Base-by-base conservation (phyloP, 169 alveolate species). In the Plasmodium adleri region DNA sequence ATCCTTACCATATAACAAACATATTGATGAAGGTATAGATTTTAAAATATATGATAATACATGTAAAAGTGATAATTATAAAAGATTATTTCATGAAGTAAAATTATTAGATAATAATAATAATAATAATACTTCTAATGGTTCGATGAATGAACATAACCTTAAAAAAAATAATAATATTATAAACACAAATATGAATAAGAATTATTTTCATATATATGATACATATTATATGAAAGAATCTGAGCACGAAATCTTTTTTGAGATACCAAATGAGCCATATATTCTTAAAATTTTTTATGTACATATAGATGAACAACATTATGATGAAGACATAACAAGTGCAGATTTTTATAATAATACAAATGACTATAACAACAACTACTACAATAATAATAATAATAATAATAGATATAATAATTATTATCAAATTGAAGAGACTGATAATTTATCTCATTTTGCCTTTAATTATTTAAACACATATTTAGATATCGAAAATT, bases 241-340 rank as follows among this genome's bases (percentile, higher is more conserved):
- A 7, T 26, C 12, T n/a, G 28, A 12, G 22, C 78, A 78, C 9
- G 89, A 66, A 66, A 71, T 78, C 13, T 78, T 66, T 59, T 78
- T 78, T 78, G 54, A 75, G 8, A 64, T 78, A 8, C 78, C 75
- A 8, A 17, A 20, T 20, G 71, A 28, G 15, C 0, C 43, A 2
- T 78, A 49, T 47, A 20, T 78, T 64, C 67, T 78, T 26, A 78
- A 78, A 28, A 67, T 78, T 50, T 78, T 64, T 52, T 63, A 24
- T 15, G 20, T 54, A n/a, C 60, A 54, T n/a, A 66, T 64, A 26
- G 50, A 63, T 39, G 89, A 78, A 70, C 63, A 39, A n/a, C 10
- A 56, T 0, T 75, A 20, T 8, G 49, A 66, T 24, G 52, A 13
- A 8, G 39, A 22, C 0, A 12, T 10, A 24, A 28, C 32, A 66